Evolutionary conservation across 148 eudicot genomes (phyloP).

Genomic region (Amaranthus palmeri): DNA sequence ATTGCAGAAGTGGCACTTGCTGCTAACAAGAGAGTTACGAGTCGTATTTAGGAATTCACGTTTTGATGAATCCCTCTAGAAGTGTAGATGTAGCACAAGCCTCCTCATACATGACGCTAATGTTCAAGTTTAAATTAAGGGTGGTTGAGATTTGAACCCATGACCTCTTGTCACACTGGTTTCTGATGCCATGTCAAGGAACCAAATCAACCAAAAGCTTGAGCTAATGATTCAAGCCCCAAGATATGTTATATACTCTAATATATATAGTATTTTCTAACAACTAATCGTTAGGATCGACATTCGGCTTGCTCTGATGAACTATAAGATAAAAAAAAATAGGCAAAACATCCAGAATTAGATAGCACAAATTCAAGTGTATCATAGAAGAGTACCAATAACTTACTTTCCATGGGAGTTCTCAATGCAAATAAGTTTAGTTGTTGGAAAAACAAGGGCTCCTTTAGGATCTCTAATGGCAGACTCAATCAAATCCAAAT

Average conservation of each 20-base stretch:
- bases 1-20: neutral
- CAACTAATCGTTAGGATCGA: no score
- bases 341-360: neutral
- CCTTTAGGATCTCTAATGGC: conserved; percentile 68
- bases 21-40: conserved; percentile 1
- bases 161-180: no score
- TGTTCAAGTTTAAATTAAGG: no score
- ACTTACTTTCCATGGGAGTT: conserved; percentile 91
- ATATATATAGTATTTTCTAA: no score
- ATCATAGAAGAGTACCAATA: neutral
- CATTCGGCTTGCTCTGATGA: neutral
- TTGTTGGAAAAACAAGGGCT: conserved; percentile 62
- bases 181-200: no score
- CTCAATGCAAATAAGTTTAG: conserved; percentile 88
- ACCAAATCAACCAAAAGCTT: no score
- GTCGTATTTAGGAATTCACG: neutral
- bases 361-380: neutral
- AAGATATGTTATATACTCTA: no score
- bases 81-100: no score
- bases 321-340: neutral
- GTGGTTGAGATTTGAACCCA: no score
- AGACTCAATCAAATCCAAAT: conserved; percentile 64
- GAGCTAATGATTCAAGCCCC: no score
- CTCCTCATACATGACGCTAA: no score
- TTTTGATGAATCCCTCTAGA: no score